Conservation (phyloP, 129 eudicot species). For the Lactuca sativa region DNA sequence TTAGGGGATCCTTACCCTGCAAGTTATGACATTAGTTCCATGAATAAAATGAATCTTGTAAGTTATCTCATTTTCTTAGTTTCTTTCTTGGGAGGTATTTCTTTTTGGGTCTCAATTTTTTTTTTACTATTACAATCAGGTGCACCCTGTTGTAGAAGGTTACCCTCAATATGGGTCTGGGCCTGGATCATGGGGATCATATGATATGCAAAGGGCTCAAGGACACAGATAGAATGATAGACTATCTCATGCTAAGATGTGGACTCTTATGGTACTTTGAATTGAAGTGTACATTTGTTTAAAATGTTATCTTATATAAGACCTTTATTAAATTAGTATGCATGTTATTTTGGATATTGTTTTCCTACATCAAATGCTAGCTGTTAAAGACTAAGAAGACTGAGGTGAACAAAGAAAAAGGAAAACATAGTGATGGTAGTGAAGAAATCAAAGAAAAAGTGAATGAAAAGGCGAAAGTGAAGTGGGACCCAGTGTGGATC, state of each 20-base stretch:
- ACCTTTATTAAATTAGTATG: too few species aligned
- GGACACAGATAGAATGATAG: slow-evolving; percentile 55
- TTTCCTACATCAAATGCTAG: too few species aligned
- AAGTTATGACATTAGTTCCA: slow-evolving; percentile 53
- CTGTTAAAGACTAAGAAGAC: too few species aligned
- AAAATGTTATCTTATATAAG: too few species aligned
- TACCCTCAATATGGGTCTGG: slow-evolving; percentile 87
- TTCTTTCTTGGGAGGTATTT: neutral
- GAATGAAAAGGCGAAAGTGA: too few species aligned
- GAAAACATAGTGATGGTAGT: too few species aligned
- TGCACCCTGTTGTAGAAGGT: slow-evolving; percentile 69
- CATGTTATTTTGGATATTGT: too few species aligned
- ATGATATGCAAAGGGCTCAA: slow-evolving; percentile 68
- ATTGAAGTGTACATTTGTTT: too few species aligned
- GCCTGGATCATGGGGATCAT: slow-evolving; percentile 80
- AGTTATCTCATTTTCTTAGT: slow-evolving; percentile 10
- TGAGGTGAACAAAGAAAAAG: too few species aligned
- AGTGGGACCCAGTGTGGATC: too few species aligned
- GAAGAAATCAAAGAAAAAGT: too few species aligned
- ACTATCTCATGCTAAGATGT: slow-evolving; percentile 34
- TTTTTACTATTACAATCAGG: slow-evolving; percentile 33
- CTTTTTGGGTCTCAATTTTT: slow-evolving; percentile 7
- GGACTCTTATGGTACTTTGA: too few species aligned
- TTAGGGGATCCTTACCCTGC: slow-evolving; percentile 10
- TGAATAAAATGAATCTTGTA: slow-evolving; percentile 58